Evolutionary conservation across 495 filamentous ascomycete species (phyloP), one percentile per base, ranked within the genome.

Genomic region (Neurospora sp.): DNA sequence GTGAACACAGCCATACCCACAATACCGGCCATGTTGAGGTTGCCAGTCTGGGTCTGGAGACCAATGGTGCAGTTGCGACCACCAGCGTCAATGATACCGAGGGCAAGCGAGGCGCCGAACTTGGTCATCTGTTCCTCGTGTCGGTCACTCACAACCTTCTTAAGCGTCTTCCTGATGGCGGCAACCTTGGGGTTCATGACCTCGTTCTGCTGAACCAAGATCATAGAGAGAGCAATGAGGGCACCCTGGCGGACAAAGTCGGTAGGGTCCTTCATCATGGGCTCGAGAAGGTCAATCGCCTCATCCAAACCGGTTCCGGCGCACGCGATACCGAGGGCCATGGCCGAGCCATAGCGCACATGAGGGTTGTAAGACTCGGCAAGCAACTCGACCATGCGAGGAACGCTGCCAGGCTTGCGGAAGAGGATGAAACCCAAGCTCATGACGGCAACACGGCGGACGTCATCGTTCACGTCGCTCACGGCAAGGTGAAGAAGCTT

Each of bases 91-190:
- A 99, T 97, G 77, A 99, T 98, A 78, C 96, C 96, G 2, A 99
- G 85, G 38, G 96, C 94, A 39, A 98, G 87, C 5, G 96, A 93
- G 75, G 93, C 94, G 72, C 96, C 96, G 72, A 98, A 98, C 80
- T 98, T 99, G 75, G 96, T 95, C 96, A 99, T 98, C 62, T 96
- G 96, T 85, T 99, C 96, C 78, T 99, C 96, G 79, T 99, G 96
- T 38, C 96, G 90, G 80, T 99, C 96, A 54, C 92, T 90, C 54
- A 98, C 90, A 77, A 97, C 92, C 84, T 97, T 96, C 85, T 91
- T 91, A 72, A 97, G 88, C 31, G 91, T 91, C 83, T 96, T 96
- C 69, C 93, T 89, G 66, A 96, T 90, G 8, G 89, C 88, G 39
- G 89, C 89, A 38, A 96, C 92, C 80, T 96, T 94, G 73, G 93